Evolutionary conservation across 2,329 filamentous ascomycete species (phyloP).

Genomic region (Colletotrichum salicis): DNA sequence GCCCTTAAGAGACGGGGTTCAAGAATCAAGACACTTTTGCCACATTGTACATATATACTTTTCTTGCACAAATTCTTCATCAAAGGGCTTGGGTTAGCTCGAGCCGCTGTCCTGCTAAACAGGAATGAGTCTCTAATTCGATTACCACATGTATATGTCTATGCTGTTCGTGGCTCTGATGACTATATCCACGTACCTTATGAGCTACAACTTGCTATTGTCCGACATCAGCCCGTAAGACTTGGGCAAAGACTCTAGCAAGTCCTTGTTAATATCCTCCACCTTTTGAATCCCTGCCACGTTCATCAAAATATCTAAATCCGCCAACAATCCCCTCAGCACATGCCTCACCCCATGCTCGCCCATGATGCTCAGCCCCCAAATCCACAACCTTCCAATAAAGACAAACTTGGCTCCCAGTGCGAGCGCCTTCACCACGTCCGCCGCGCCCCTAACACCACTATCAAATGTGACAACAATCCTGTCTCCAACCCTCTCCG

Average conservation of each 20-base stretch:
- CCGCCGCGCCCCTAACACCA: slow-evolving; percentile 67
- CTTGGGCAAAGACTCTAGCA: slow-evolving; percentile 24
- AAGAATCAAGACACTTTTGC: too few relatives aligned
- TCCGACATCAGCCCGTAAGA: slow-evolving; percentile 18
- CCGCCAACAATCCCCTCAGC: slow-evolving; percentile 52
- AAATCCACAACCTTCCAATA: slow-evolving; percentile 69
- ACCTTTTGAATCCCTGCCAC: slow-evolving; percentile 61
- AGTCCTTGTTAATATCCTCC: slow-evolving; percentile 43
- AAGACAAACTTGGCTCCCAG: slow-evolving; percentile 68
- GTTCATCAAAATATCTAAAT: slow-evolving; percentile 67
- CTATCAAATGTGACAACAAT: slow-evolving; percentile 50
- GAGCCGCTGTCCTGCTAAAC: too few relatives aligned
- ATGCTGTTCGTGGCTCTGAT: too few relatives aligned
- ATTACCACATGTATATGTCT: too few relatives aligned
- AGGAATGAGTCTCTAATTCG: too few relatives aligned
- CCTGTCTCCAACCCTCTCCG: slow-evolving; percentile 38
- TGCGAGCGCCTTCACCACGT: slow-evolving; percentile 68
- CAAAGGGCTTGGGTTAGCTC: too few relatives aligned
- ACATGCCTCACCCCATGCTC: slow-evolving; percentile 29
- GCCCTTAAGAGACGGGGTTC: too few relatives aligned
- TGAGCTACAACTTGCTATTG: slow-evolving; percentile 21
- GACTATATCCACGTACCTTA: too few relatives aligned
- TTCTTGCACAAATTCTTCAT: too few relatives aligned
- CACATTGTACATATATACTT: too few relatives aligned
- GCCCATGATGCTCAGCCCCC: slow-evolving; percentile 35